Evolutionary conservation across 768 basidiomycete genomes (phyloP), one percentile per base, ranked within the genome.

Genomic region (Cyclocybe aegerita): DNA sequence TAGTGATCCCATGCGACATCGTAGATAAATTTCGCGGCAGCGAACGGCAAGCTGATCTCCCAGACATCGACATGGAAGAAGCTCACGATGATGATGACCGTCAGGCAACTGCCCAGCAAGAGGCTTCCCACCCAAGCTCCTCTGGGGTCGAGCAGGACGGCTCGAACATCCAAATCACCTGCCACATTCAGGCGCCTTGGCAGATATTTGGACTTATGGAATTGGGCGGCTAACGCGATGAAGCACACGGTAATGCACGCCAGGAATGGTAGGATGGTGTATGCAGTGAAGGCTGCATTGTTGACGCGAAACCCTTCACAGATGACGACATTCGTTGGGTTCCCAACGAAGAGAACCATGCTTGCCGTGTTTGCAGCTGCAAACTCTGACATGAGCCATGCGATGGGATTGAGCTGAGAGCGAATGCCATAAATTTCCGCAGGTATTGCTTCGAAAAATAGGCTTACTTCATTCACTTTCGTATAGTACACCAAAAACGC

Each of bases 281-380:
- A 93, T 0, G 86, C 88, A 0, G 88, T 90, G 68, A 88, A 94
- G 0, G 82, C 81, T 7, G 81, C 79, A 55, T 90, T 90, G 43
- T 88, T 86, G 40, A 96, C 76, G 3, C 72, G 63, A 64, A 97
- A 93, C 0, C 92, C 91, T 46, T 91, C 92, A 43, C 91, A 89
- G 16, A 97, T 83, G 41, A 98, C 88, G 15, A 97, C 85, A 60
- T 98, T 98, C 1, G 96, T 98, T 1, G 91, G 93, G 62, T 98
- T 98, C 0, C 88, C 89, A 2, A 93, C 86, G 43, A 97, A 91
- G 0, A 85, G 63, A 15, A 81, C 80, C 78, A 85, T 83, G 55
- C 80, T 83, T 95, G 0, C 85, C 86, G 1, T 88, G 65, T 92
- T 93, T 89, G 83, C 86, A 1, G 81, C 82, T 1, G 82, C 80